A percentile compares a stretch with the other conserved stretches of the same genome.
These are phyloP conservation scores for Fusarium nygamai DNA, from an alignment of 2,329 filamentous ascomycete genomes.

Conservation along the genomic window DNA sequence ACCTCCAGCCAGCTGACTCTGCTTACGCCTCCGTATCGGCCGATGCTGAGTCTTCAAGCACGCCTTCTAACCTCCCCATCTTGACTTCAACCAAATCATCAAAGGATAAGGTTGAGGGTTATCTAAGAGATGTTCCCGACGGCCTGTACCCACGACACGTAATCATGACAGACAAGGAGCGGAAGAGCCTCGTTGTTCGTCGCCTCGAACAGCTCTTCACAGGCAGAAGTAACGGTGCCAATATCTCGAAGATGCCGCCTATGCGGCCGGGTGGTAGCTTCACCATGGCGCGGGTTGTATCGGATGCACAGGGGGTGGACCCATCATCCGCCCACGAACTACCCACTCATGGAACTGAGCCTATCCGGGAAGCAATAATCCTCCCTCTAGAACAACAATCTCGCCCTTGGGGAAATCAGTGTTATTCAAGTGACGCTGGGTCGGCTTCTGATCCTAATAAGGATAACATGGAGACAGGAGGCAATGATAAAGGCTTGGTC, in stretches of 20 bases:
- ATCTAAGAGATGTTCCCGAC: slow-evolving; percentile 76
- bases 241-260: slow-evolving; percentile 43
- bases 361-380: slow-evolving; percentile 61
- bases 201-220: slow-evolving; percentile 85
- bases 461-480: slow-evolving; percentile 57
- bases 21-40: slow-evolving; percentile 75
- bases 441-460: slow-evolving; percentile 59
- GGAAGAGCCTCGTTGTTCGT: slow-evolving; percentile 81
- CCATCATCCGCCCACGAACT: slow-evolving; percentile 49
- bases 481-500: slow-evolving; percentile 48
- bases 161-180: slow-evolving; percentile 75
- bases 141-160: slow-evolving; percentile 71
- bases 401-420: slow-evolving; percentile 55
- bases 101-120: slow-evolving; percentile 69
- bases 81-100: slow-evolving; percentile 52
- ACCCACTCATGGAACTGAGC: slow-evolving; percentile 38
- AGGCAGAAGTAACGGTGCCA: slow-evolving; percentile 65
- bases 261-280: slow-evolving; percentile 18
- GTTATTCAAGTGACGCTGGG: slow-evolving; percentile 52
- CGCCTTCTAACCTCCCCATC: slow-evolving; percentile 50
- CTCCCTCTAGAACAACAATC: too few relatives aligned
- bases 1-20: slow-evolving; percentile 66
- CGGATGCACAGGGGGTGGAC: slow-evolving; percentile 33
- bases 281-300: slow-evolving; percentile 31
- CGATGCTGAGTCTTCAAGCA: slow-evolving; percentile 54